These are phyloP conservation scores for Hymenotorrendiella dingleyae DNA, from an alignment of 2,329 filamentous ascomycete species.

Conservation along the genomic window DNA sequence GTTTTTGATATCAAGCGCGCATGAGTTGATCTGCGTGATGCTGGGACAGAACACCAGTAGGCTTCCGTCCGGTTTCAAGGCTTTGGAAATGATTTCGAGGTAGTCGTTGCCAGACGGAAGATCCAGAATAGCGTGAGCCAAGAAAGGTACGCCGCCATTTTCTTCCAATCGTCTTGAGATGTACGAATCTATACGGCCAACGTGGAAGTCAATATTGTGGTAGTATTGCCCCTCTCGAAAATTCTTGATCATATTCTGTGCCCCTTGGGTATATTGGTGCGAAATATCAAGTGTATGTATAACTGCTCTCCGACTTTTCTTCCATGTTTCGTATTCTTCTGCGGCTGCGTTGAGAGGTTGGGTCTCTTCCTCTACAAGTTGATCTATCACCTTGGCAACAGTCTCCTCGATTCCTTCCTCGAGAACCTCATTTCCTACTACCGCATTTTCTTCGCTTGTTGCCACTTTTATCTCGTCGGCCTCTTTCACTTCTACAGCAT, in stretches of 20 bases:
- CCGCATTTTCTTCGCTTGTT: no score
- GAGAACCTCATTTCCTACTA: no score
- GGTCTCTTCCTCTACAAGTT: no score
- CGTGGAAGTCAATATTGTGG: constrained; percentile 66
- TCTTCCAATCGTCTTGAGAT: constrained; percentile 44
- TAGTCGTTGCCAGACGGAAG: constrained; percentile 56
- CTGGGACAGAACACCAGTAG: constrained; percentile 70
- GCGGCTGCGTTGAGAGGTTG: no score
- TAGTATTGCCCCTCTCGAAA: constrained; percentile 68
- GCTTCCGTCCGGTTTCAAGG: constrained; percentile 57
- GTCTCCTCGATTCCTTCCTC: not conserved
- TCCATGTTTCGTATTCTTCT: constrained; percentile 21
- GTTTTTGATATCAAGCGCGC: constrained; percentile 48
- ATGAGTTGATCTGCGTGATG: constrained; percentile 70
- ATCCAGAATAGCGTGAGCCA: constrained; percentile 68
- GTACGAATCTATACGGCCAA: constrained; percentile 60
- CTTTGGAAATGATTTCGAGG: constrained; percentile 44
- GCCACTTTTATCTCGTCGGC: no score
- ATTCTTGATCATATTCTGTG: constrained; percentile 56
- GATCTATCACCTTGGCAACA: constrained; percentile 1
- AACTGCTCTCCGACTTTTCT: constrained; percentile 53
- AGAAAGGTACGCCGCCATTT: constrained; percentile 48
- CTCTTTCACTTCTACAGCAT: no score
- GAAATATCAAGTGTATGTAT: constrained; percentile 69
- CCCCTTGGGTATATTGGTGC: constrained; percentile 55